Evolutionary conservation across 352 stramenopile genomes (phyloP), one percentile per base, ranked within the genome.

Genomic region (Thalassiosira livingstoniorum): DNA sequence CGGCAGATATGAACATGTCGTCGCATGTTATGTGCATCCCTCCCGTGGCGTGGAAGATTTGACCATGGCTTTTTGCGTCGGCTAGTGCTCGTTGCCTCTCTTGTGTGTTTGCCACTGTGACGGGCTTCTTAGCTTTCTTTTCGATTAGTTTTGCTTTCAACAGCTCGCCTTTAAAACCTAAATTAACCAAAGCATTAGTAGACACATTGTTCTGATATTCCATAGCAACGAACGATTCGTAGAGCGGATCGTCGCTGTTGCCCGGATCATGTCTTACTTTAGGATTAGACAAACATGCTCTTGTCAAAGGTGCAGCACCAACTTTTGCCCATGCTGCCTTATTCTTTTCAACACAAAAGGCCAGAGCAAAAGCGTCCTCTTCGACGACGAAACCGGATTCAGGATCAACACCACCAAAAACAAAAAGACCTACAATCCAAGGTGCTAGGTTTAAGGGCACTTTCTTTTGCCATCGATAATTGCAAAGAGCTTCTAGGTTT

Each of bases 351-450:
- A 54, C 18, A 1, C 1, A 53, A 31, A 81, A 81, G 0, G 25
- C 73, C 29, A 23, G 18, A 15, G 65, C 21, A 67, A 81, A 81
- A 0, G 53, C 73, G 51, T 29, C 35, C 31, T 71, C 51, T 67
- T 37, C n/a, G 4, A 81, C 18, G 2, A 39, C 43, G 2, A 68
- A 15, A 0, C 63, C 62, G 0, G 61, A 68, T 5, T 37, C 18
- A 18, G 47, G 34, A 53, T 81, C 73, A 10, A 2, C 29, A 18
- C 62, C 73, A 54, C 73, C 73, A 68, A 81, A 81, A 2, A 81
- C 64, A 61, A 75, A n/a, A 0, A 81, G 42, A n/a, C 64, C 73
- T 23, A 75, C 45, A 37, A 81, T 32, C 62, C 63, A 81, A 5
- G 73, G 73, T 29, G 18, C 4, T 11, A 73, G 51, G 18, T 29